phyloP scores from a whole-genome alignment of 805 yeast species.

The Spathaspora passalidarum region DNA sequence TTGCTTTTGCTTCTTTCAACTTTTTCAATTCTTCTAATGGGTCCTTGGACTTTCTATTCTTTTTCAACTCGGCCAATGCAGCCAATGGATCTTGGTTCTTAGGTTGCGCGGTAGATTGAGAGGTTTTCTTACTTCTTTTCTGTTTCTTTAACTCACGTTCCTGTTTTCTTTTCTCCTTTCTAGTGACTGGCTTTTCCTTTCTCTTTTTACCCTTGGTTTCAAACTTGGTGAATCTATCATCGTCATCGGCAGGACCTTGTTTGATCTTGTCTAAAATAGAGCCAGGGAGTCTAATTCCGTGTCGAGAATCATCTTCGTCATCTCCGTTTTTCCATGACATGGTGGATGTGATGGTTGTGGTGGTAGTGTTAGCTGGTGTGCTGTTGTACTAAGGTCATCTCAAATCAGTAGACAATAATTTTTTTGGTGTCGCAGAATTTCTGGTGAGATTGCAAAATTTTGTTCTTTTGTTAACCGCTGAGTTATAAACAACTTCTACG shows the following conservation, averaged over 20 bases:
- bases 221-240: slow-evolving; percentile 16
- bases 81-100: background rate
- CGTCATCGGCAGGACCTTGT: slow-evolving; percentile 32
- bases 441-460: background rate
- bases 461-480: no score
- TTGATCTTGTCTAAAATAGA: slow-evolving; percentile 49
- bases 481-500: no score
- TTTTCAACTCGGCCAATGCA: slow-evolving; percentile 1
- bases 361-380: no score
- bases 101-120: background rate
- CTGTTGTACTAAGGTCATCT: background rate
- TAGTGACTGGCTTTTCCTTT: slow-evolving; percentile 20
- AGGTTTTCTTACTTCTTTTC: slow-evolving; percentile 16
- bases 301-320: slow-evolving; percentile 19
- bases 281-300: slow-evolving; percentile 58
- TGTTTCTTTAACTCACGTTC: slow-evolving; percentile 31
- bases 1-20: slow-evolving; percentile 10
- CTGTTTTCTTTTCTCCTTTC: slow-evolving; percentile 36
- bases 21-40: slow-evolving; percentile 14
- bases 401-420: background rate
- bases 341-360: no score
- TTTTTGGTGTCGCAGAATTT: background rate
- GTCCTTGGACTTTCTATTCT: slow-evolving; percentile 7
- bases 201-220: slow-evolving; percentile 17
- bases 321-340: slow-evolving; percentile 1